phyloP scores from a whole-genome alignment of 495 filamentous ascomycete species.

The Daldinia decipiens region DNA sequence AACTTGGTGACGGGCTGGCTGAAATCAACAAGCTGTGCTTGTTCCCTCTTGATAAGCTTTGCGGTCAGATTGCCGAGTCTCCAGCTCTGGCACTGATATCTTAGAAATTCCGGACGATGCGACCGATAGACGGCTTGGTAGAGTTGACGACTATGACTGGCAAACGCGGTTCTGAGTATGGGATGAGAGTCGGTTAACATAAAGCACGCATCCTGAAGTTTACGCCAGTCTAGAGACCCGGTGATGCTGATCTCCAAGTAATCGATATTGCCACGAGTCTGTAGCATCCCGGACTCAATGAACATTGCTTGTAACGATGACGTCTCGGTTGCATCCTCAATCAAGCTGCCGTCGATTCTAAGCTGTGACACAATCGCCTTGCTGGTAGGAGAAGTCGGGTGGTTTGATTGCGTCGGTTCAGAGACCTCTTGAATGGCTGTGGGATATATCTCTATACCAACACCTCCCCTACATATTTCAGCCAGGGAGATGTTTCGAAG shows the following conservation, averaged over 20 bases:
- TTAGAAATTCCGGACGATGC: conserved; percentile 53
- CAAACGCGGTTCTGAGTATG: conserved; percentile 58
- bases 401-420: conserved; percentile 26
- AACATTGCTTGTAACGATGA: conserved; percentile 56
- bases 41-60: conserved; percentile 57
- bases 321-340: conserved; percentile 57
- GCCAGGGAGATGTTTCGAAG: conserved; percentile 51
- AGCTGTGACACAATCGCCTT: conserved; percentile 52
- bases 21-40: conserved; percentile 50
- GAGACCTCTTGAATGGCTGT: conserved; percentile 38
- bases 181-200: conserved; percentile 54
- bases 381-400: conserved; percentile 11
- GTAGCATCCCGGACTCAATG: conserved; percentile 59
- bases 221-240: conserved; percentile 53
- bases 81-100: conserved; percentile 55
- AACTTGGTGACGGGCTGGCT: conserved; percentile 58
- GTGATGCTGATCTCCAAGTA: conserved; percentile 57
- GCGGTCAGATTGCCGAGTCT: conserved; percentile 49
- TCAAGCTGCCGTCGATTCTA: conserved; percentile 47
- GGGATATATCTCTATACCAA: conserved; percentile 28
- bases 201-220: conserved; percentile 56
- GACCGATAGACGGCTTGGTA: conserved; percentile 58
- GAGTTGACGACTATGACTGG: conserved; percentile 54
- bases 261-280: conserved; percentile 54
- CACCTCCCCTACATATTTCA: conserved; percentile 52